Evolutionary conservation across 768 basidiomycete genomes (phyloP), one percentile per base, ranked within the genome.

Genomic region (Pulveroboletus sp.): DNA sequence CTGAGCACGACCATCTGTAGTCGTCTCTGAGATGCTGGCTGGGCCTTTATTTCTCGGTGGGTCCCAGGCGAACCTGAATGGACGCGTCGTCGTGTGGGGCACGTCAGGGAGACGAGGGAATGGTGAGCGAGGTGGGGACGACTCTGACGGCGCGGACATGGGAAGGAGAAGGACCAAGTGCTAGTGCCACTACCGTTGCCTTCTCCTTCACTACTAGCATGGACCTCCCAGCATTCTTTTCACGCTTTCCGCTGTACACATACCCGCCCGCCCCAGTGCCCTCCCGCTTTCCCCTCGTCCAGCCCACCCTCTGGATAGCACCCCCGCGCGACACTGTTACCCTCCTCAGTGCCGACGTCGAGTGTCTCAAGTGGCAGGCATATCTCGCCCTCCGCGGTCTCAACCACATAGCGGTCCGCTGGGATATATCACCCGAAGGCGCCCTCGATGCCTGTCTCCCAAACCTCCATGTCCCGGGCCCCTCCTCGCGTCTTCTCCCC

Each of bases 291-390:
- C 57, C 61, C 15, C 49, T 66, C 15, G 52, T 51, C 2, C 55
- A 72, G 67, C 59, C 86, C 21, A 71, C 83, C 0, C 76, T 92
- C 39, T 89, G 87, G 84, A 79, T 90, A 21, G 73, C 72, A 14
- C 77, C 80, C 18, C 83, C 82, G 2, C 57, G 63, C 46, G 53
- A 43, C 42, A 14, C 52, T 54, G 28, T 59, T 28, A 56, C 59
- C 43, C 58, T 70, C 3, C 77, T 92, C 53, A 89, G 86, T 67
- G 66, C 75, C 46, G 89, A 92, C 68, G 83, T 91, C 57, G 88
- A 91, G 58, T 92, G 89, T 64, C 78, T 93, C 62, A 91, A 89
- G 69, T 92, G 89, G 89, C 90, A 93, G 66, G 87, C 90, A 0
- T 90, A 86, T 58, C 24, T 79, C 85, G 42, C 82, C 6, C 69